Evolutionary conservation across 108 stramenopile species (phyloP), one percentile per base, ranked within the genome.

Genomic region (Nitzschia palea): DNA sequence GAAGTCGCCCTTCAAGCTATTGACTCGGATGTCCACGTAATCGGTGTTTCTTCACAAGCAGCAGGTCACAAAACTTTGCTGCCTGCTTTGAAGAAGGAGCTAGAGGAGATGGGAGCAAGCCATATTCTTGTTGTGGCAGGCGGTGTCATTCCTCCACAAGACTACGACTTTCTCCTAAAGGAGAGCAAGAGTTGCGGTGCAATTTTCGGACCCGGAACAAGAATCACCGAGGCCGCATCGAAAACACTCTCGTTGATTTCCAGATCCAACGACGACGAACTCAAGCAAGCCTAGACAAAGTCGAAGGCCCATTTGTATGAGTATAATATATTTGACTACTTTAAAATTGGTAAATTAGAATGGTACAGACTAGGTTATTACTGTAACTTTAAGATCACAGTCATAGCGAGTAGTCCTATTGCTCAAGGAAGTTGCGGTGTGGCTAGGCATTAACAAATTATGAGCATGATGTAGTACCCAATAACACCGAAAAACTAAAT

Each of bases 171-270:
- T 67, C 67, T 97, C 15, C 60, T 87, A 71, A 83, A 97, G 1
- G 76, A 89, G 68, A 80, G 79, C 23, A 84, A 88, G 43, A 92
- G 95, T 22, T 95, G 91, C 47, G 66, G 70, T 42, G 95, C 93
- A 30, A 78, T 99, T 34, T 99, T 98, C 69, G 98, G 98, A 15
- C 98, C 98, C 27, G 98, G 98, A 31, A 98, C 98, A 12, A 82
- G 96, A 29, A 89, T 99, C 35, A 90, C 96, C 9, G 80, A 85
- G 55, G 95, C 95, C 14, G 97, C 96, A 15, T 55, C 67, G 37
- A 64, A 89, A 55, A 91, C 95, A 5, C 54, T 99, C 55, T 67
- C 68, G 26, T 57, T 88, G 53, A 95, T 98, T 58, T 65, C 55
- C 8, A 25, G 42, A 15, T n/a, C 36, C 14, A 26, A 47, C 37